Evolutionary conservation across 129 eudicot genomes (phyloP).

Genomic region (Apium graveolens): DNA sequence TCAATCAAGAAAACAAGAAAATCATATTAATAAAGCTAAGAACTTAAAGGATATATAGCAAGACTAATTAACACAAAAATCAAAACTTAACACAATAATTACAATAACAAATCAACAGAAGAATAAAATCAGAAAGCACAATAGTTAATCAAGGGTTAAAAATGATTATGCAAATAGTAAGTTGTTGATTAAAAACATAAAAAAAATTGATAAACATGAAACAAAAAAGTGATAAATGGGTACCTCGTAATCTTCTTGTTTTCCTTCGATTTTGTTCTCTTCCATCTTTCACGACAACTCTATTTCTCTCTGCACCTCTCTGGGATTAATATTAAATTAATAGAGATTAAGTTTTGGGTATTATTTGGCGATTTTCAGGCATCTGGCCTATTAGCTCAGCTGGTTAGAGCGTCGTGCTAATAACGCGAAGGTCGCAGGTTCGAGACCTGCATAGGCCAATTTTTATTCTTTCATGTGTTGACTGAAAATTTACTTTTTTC

Average conservation of each 20-base stretch:
- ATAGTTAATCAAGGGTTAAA: background rate
- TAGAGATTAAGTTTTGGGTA: background rate
- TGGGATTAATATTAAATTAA: background rate
- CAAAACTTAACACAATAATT: background rate
- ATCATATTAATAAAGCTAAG: background rate
- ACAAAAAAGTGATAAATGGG: background rate
- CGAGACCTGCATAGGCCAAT: constrained; percentile 90
- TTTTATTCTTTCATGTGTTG: too few relatives aligned
- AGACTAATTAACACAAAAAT: background rate
- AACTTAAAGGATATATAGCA: background rate
- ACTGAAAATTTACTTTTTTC: too few relatives aligned
- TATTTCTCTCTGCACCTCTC: background rate
- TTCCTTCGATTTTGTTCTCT: background rate
- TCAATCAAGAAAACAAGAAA: background rate
- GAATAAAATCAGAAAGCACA: background rate
- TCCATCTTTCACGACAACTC: background rate
- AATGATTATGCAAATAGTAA: background rate
- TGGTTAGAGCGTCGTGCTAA: constrained; percentile 98
- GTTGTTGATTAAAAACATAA: background rate
- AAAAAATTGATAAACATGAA: too few relatives aligned
- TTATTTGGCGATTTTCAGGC: accelerated
- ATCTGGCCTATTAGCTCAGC: constrained; percentile 82
- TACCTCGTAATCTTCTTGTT: constrained; percentile 7
- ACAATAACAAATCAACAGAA: background rate
- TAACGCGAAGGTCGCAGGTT: constrained; percentile 89